Conservation (phyloP, 2,329 filamentous ascomycete species). For the Colletotrichum sublineola region DNA sequence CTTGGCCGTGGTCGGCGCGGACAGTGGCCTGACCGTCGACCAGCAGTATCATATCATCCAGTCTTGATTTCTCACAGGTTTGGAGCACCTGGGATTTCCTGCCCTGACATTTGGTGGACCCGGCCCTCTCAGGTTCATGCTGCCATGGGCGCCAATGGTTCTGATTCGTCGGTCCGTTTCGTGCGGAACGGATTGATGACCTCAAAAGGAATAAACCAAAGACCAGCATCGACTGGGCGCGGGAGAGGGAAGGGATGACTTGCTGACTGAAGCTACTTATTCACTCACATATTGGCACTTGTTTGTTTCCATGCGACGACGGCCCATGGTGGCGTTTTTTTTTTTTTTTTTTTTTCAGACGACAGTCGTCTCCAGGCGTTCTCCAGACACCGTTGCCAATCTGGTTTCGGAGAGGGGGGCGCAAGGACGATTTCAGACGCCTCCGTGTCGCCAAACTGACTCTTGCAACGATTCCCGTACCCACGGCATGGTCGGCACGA, state of each 20-base stretch:
- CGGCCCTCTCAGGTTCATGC: constrained; percentile 34
- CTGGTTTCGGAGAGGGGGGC: constrained; percentile 18
- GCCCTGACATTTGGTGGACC: constrained; percentile 34
- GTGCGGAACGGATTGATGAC: constrained; percentile 33
- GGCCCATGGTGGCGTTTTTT: constrained; percentile 31
- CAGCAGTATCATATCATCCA: constrained; percentile 39
- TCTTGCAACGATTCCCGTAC: constrained; percentile 26
- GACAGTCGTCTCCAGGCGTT: constrained; percentile 10
- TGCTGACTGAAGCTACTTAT: background rate
- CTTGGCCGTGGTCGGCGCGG: background rate
- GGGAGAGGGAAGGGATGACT: constrained; percentile 12
- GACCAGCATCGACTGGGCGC: constrained; percentile 11
- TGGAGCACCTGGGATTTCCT: constrained; percentile 35
- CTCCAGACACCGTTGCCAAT: constrained; percentile 24
- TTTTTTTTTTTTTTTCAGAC: constrained; percentile 31
- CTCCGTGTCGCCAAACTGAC: constrained; percentile 37
- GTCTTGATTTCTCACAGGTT: constrained; percentile 39
- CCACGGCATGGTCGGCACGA: constrained; percentile 7
- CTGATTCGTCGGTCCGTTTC: constrained; percentile 30
- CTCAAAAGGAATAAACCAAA: constrained; percentile 28
- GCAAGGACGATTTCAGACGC: constrained; percentile 28
- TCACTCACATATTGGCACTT: background rate
- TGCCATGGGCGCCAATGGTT: background rate
- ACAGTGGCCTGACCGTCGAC: constrained; percentile 33
- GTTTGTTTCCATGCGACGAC: constrained; percentile 31